phyloP scores from a whole-genome alignment of 2,329 filamentous ascomycete species.

The Aspergillus transmontanensis region DNA sequence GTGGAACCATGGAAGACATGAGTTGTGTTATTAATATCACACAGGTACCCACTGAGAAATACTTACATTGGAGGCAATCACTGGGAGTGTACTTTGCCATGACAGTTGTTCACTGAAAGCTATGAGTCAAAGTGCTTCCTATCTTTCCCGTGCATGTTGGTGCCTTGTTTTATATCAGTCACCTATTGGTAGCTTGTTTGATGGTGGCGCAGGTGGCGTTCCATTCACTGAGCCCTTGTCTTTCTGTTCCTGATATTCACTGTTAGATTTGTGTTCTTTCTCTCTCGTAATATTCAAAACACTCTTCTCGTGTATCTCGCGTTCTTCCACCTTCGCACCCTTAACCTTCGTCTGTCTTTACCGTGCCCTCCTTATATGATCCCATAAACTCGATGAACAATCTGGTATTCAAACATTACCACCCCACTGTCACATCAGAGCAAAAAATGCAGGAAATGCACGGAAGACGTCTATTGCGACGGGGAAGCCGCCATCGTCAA shows the following conservation, averaged over 20 bases:
- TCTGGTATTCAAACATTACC: not conserved
- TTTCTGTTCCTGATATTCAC: not conserved
- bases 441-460: not conserved
- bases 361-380: not conserved
- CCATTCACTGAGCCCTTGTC: not conserved
- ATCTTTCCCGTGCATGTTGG: not conserved
- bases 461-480: not conserved
- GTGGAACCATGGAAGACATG: too few species aligned
- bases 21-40: not conserved
- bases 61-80: not conserved
- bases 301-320: not conserved
- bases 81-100: not conserved
- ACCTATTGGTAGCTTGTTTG: not conserved
- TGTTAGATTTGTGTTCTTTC: not conserved
- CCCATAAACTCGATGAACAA: not conserved
- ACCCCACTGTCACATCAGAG: not conserved
- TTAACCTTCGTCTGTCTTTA: not conserved
- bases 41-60: not conserved
- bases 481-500: not conserved
- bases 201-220: not conserved
- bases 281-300: not conserved
- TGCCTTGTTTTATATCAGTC: not conserved
- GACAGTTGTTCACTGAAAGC: not conserved
- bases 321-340: not conserved
- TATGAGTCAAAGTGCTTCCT: not conserved